Evolutionary conservation across 2,329 filamentous ascomycete species (phyloP), one percentile per base, ranked within the genome.

Genomic region (Didymella pinodella): DNA sequence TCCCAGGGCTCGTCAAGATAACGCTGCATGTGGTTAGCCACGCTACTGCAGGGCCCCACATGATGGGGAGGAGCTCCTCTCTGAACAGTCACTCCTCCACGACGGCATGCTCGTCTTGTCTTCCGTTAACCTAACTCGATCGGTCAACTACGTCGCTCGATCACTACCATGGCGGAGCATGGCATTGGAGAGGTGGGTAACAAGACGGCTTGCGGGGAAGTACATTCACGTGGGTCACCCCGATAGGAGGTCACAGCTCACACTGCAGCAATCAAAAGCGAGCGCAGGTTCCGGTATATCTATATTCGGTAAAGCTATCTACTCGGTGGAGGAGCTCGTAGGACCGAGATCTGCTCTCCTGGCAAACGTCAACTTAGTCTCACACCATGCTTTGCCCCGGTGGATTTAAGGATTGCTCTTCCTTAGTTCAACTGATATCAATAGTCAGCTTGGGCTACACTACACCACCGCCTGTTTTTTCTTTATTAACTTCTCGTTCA

Each of bases 61-160:
- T 8, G 20, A 29, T 18, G 20, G 53, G 57, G 62, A 62, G 59
- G 59, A 62, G 59, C 59, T 62, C 59, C 62, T 65, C 62, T 50
- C 52, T 46, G 38, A 44, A 48, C 32, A 26, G 54, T 32, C 48
- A 53, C 52, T 48, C 32, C 32, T 34, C 14, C 32, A 34, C 3
- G 12, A 16, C 32, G 32, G 32, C 32, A 16, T 11, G 7, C 14
- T 34, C 12, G 16, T n/a, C 3, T 16, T 7, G 12, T 34, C 7
- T 14, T 34, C 47, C 34, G 29, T 11, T 44, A 18, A 12, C 8
- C 40, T 53, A 53, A 48, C 55, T 31, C 36, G 2, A 43, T 48
- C 25, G 14, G 44, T 34, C 31, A 46, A 25, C 5, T 38, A 14
- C 28, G 41, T 22, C 22, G 31, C 14, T 36, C 11, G 29, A 51